Evolutionary conservation across 768 basidiomycete genomes (phyloP).

Genomic region (Termitomyces sp.): DNA sequence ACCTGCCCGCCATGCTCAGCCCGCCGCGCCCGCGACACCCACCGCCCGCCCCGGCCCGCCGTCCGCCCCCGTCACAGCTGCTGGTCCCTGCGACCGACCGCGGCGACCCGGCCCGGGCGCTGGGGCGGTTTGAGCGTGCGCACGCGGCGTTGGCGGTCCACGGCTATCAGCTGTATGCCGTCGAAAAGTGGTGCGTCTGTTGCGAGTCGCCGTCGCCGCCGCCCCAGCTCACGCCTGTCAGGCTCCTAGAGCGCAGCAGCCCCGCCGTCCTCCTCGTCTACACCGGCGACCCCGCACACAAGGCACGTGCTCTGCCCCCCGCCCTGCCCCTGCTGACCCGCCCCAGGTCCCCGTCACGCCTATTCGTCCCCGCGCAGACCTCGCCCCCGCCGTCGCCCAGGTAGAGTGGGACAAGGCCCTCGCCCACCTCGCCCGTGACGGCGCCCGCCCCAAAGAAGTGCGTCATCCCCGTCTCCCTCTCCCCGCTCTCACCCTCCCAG

Average conservation of each 20-base stretch:
- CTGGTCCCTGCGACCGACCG: conserved; percentile 17
- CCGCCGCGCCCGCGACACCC: not conserved
- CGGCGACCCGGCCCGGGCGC: conserved; percentile 7
- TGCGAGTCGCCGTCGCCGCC: no score
- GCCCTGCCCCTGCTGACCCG: not conserved
- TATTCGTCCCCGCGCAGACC: conserved; percentile 37
- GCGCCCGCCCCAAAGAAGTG: conserved; percentile 67
- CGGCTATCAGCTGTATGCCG: conserved; percentile 80
- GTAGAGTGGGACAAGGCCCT: conserved; percentile 58
- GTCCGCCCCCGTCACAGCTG: conserved; percentile 15
- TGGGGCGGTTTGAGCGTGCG: conserved; percentile 39
- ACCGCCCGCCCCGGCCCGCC: not conserved
- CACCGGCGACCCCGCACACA: conserved; percentile 70
- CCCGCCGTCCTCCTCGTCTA: conserved; percentile 63
- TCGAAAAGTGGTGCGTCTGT: conserved; percentile 65
- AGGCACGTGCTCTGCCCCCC: conserved; percentile 28
- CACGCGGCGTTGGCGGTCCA: conserved; percentile 42
- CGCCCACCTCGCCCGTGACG: conserved; percentile 57
- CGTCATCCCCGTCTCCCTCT: no score
- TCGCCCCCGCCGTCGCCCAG: conserved; percentile 38
- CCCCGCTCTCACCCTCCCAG: conserved; percentile 20
- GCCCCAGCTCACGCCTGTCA: conserved; percentile 19
- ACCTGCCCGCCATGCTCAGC: not conserved
- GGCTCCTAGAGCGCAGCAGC: conserved; percentile 66
- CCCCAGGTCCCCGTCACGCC: conserved; percentile 55